Evolutionary conservation across 1,284 basidiomycete genomes (phyloP), one percentile per base, ranked within the genome.

Genomic region (Ceratorhiza oryzae-sativae): DNA sequence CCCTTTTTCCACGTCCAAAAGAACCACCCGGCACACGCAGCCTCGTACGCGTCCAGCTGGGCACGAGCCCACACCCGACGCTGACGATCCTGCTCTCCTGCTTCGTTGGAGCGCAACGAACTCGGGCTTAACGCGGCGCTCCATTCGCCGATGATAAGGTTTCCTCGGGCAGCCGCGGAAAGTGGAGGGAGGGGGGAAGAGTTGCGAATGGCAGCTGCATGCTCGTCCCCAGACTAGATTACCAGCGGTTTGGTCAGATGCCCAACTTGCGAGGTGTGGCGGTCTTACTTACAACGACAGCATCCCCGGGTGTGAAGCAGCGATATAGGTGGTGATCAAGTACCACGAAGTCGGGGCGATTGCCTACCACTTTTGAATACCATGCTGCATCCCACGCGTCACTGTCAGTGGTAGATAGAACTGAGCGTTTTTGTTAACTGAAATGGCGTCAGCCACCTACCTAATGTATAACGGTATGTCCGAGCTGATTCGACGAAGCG

Each of bases 1-100:
- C 89, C 86, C 79, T 94, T 94, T 83, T 90, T 93, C 79, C 88
- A 91, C 48, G 92, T 94, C 94, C 94, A 97, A 80, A 91, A 95
- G 81, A 89, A 95, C 86, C 87, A 92, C 1, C 94, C 94, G 0
- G 86, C 88, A 72, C 90, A 90, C 41, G 82, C 79, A 68, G 81
- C 79, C 75, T 94, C 90, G 75, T 86, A 95, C 41, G 91, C 76
- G 23, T 84, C 84, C 68, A 94, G 81, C 80, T 96, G 88, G 10
- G 91, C 88, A 18, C 83, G 79, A 3, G 90, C 83, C 75, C 87
- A 94, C 18, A 82, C 82, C 67, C 83, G 80, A 74, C 84, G 80
- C 78, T 83, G 80, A 77, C 84, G 77, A 80, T 86, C 83, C 76
- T 82, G 80, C 75, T 81, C 78, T 77, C 86, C 80, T 18, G 80